Evolutionary conservation across 306 rosid species (phyloP).

Genomic region (Trifolium repens): DNA sequence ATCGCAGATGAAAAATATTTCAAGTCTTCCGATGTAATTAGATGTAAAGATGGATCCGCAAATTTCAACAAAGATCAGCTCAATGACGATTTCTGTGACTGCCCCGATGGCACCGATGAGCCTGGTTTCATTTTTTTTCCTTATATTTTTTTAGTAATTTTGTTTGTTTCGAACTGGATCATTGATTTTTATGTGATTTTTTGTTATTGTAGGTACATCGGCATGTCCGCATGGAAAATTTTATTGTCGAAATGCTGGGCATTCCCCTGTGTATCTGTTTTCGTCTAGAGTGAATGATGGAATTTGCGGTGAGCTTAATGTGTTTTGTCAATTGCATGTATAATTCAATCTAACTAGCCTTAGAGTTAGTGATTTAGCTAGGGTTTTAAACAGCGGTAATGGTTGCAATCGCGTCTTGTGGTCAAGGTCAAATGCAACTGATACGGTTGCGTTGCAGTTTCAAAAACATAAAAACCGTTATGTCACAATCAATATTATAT

Average conservation of each 20-base stretch:
- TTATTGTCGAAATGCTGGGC: constrained; percentile 82
- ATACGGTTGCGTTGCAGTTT: not conserved
- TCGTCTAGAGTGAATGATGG: constrained; percentile 98
- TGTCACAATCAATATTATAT: not conserved
- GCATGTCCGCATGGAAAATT: constrained; percentile 89
- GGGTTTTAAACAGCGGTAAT: not conserved
- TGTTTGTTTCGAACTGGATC: constrained; percentile 27
- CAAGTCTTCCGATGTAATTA: constrained; percentile 68
- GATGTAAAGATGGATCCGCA: constrained; percentile 83
- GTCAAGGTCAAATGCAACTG: not conserved
- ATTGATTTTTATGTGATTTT: constrained; percentile 2
- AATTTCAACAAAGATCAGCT: constrained; percentile 78
- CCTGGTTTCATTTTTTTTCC: constrained; percentile 64
- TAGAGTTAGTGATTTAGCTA: constrained; percentile 13
- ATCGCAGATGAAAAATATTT: constrained; percentile 77
- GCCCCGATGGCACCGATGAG: constrained; percentile 94
- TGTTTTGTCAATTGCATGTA: not conserved
- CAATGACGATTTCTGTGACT: constrained; percentile 93
- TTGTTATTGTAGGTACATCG: constrained; percentile 68
- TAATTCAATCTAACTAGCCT: not conserved
- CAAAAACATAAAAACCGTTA: not conserved
- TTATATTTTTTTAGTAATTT: not conserved
- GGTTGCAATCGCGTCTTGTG: too few relatives aligned
- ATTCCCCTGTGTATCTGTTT: constrained; percentile 56
- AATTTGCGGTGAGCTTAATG: constrained; percentile 72